These are phyloP conservation scores for Staphylotrichum longicolle DNA, from an alignment of 495 filamentous ascomycete species.

Conservation along the genomic window DNA sequence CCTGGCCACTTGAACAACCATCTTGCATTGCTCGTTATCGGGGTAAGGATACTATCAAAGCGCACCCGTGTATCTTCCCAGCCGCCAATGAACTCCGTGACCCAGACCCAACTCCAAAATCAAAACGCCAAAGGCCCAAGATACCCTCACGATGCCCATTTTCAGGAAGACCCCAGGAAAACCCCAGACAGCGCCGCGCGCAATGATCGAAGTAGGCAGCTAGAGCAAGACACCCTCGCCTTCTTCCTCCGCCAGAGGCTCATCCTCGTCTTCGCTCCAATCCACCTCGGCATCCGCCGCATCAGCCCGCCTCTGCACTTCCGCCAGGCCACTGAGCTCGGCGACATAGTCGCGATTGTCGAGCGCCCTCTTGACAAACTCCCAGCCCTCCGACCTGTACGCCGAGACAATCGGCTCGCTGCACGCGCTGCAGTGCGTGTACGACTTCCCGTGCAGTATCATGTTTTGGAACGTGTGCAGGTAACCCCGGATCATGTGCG, in stretches of 20 bases:
- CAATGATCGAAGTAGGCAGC: not conserved
- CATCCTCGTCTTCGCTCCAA: conserved; percentile 44
- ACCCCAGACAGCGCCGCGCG: not conserved
- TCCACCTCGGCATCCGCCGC: conserved; percentile 43
- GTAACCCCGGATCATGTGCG: conserved; percentile 91
- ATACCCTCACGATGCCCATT: no score
- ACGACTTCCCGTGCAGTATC: conserved; percentile 73
- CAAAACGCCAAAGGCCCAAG: no score
- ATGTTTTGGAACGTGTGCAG: conserved; percentile 84
- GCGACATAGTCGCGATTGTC: conserved; percentile 84
- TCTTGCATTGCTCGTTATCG: no score
- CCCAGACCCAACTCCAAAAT: no score
- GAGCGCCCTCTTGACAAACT: conserved; percentile 82
- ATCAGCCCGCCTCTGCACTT: conserved; percentile 84
- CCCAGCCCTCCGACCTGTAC: conserved; percentile 75
- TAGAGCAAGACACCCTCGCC: conserved; percentile 45
- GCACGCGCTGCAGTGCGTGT: conserved; percentile 90
- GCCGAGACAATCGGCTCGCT: conserved; percentile 69
- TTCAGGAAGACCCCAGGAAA: not conserved
- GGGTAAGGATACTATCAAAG: no score
- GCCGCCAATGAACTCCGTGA: no score
- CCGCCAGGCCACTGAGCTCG: conserved; percentile 84
- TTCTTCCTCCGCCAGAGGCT: conserved; percentile 39
- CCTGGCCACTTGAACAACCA: no score
- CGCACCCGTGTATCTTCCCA: no score